These are phyloP conservation scores for Pisolithus marmoratus DNA, from an alignment of 768 basidiomycete genomes.

Conservation along the genomic window DNA sequence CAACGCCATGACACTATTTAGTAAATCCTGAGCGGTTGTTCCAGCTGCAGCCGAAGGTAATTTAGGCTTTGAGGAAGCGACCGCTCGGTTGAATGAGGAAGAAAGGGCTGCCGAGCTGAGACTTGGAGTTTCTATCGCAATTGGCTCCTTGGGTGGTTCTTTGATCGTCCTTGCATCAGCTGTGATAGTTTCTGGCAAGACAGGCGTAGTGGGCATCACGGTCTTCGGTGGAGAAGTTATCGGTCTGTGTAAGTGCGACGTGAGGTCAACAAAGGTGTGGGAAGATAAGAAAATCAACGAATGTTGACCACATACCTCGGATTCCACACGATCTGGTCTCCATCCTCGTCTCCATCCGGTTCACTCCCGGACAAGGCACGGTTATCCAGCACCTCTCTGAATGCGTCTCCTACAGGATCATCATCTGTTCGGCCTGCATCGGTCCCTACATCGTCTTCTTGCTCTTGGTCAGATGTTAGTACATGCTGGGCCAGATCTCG, in stretches of 20 bases:
- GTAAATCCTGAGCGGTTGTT: conserved; percentile 64
- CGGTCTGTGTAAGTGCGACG: neutral
- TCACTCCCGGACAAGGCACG: conserved; percentile 25
- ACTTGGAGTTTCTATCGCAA: neutral
- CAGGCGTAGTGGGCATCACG: conserved; percentile 17
- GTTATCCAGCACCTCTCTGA: conserved; percentile 42
- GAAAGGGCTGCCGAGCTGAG: conserved; percentile 4
- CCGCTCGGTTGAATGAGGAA: neutral
- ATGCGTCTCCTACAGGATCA: conserved; percentile 71
- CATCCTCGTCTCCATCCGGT: conserved; percentile 48
- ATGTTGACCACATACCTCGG: conserved; percentile 41
- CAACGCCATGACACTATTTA: conserved; percentile 37
- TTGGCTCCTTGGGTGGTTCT: neutral
- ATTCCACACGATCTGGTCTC: conserved; percentile 73
- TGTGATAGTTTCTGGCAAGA: neutral
- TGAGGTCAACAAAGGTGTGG: neutral
- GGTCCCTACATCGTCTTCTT: conserved; percentile 61
- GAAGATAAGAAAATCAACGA: conserved; percentile 3
- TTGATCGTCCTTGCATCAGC: conserved; percentile 4
- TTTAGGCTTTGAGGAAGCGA: conserved; percentile 21
- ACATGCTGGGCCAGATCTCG: neutral
- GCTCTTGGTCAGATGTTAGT: conserved; percentile 12
- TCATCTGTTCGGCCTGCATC: conserved; percentile 73
- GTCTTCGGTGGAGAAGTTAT: neutral
- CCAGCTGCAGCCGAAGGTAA: conserved; percentile 17